Conservation (phyloP, 2,329 filamentous ascomycete genomes). For the Lasiodiplodia gonubiensis region DNA sequence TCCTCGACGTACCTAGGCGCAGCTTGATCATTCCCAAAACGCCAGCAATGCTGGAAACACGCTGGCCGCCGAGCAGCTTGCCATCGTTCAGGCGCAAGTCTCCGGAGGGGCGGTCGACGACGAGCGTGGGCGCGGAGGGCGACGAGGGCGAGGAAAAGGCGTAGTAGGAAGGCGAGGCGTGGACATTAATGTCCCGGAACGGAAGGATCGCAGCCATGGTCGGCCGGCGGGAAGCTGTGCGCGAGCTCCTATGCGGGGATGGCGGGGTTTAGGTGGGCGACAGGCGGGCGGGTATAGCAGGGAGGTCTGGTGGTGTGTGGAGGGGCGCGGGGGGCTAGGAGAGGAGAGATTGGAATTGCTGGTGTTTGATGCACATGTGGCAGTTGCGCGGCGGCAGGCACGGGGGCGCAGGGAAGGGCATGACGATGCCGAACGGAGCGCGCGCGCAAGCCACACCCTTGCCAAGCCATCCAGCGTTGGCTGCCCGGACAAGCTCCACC, state of each 20-base stretch:
- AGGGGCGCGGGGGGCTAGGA: constrained; percentile 16
- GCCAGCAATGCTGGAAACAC: constrained; percentile 92
- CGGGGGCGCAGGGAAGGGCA: constrained; percentile 16
- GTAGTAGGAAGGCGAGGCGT: constrained; percentile 89
- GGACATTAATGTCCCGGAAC: constrained; percentile 96
- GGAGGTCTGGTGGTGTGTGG: constrained; percentile 2
- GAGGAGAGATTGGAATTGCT: constrained; percentile 19
- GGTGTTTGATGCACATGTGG: constrained; percentile 26
- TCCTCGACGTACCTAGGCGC: constrained; percentile 71
- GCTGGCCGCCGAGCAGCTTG: constrained; percentile 74
- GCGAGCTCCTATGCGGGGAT: constrained; percentile 3
- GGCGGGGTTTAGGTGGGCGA: neutral
- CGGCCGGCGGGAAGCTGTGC: neutral
- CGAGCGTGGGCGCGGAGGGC: constrained; percentile 82
- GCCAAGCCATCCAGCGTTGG: constrained; percentile 28
- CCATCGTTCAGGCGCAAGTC: constrained; percentile 86
- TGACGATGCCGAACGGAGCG: constrained; percentile 15
- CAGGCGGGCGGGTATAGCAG: neutral
- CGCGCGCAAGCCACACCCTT: constrained; percentile 27
- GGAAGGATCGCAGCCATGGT: constrained; percentile 65
- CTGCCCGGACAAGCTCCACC: constrained; percentile 28
- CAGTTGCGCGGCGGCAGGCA: constrained; percentile 19
- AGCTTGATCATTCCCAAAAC: constrained; percentile 94
- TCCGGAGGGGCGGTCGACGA: constrained; percentile 90
- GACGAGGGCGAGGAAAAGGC: constrained; percentile 96